Conservation (phyloP, 148 eudicot genomes). For the Cornus suecica region DNA sequence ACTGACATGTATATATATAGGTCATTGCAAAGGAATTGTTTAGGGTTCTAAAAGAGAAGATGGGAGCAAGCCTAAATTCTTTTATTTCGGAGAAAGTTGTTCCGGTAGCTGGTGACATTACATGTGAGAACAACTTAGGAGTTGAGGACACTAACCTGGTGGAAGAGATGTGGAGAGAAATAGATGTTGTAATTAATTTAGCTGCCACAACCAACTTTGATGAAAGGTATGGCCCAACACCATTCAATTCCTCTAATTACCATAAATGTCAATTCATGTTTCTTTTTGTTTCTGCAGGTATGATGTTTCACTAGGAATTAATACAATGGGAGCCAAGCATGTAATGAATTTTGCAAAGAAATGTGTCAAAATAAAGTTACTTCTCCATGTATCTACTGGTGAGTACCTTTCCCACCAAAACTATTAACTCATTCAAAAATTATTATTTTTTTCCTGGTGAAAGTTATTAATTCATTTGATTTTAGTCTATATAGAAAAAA, state of each 20-base stretch:
- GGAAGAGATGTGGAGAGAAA: slow-evolving; percentile 33
- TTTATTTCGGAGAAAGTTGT: slow-evolving; percentile 50
- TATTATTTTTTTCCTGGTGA: no score
- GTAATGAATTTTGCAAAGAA: slow-evolving; percentile 58
- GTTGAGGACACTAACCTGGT: slow-evolving; percentile 40
- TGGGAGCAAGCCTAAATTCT: slow-evolving; percentile 37
- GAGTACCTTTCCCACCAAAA: slow-evolving; percentile 12
- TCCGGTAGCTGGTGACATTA: slow-evolving; percentile 57
- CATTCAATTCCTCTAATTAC: not conserved
- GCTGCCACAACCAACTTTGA: slow-evolving; percentile 77
- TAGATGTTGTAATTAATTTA: slow-evolving; percentile 60
- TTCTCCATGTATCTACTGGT: slow-evolving; percentile 73
- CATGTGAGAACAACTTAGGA: slow-evolving; percentile 38
- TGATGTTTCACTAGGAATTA: slow-evolving; percentile 52
- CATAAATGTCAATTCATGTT: not conserved
- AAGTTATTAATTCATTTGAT: not conserved
- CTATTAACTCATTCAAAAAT: not conserved
- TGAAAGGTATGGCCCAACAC: slow-evolving; percentile 46
- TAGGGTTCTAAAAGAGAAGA: slow-evolving; percentile 46
- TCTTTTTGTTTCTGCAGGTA: slow-evolving; percentile 33
- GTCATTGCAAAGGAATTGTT: slow-evolving; percentile 60
- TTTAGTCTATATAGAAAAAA: not conserved
- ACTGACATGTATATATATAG: slow-evolving; percentile 23
- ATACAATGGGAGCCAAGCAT: slow-evolving; percentile 56
- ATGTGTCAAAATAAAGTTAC: slow-evolving; percentile 45